Conservation (phyloP, 768 basidiomycete species). For the Phanerodontia chrysosporium region DNA sequence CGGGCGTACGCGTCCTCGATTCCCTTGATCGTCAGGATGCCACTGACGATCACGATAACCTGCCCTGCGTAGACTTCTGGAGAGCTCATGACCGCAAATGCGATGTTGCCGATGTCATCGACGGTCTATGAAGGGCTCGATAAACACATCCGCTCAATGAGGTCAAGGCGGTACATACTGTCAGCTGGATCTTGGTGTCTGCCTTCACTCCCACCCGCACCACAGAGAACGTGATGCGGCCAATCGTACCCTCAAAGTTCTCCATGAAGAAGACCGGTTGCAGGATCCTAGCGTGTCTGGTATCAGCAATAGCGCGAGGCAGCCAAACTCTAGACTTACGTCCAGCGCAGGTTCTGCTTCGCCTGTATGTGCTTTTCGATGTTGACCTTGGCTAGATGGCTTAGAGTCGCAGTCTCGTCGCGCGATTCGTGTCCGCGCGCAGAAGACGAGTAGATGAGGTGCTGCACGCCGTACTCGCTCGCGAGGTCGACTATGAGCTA, state of each 20-base stretch:
- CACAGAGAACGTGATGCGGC: conserved; percentile 31
- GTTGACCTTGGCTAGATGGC: conserved; percentile 30
- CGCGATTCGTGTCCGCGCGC: conserved; percentile 34
- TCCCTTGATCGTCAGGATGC: background rate
- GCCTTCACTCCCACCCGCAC: conserved; percentile 31
- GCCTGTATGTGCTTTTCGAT: conserved; percentile 34
- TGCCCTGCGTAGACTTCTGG: background rate
- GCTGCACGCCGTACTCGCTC: conserved; percentile 31
- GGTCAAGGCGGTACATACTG: conserved; percentile 25
- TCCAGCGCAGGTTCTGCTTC: conserved; percentile 31
- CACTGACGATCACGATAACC: background rate
- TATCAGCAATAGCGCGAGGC: background rate
- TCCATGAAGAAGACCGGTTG: conserved; percentile 43
- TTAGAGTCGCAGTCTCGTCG: conserved; percentile 19
- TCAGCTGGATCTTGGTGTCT: conserved; percentile 28
- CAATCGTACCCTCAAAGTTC: conserved; percentile 35
- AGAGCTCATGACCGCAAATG: background rate
- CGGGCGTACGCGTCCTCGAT: background rate
- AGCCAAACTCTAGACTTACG: conserved; percentile 33
- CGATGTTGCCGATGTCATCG: conserved; percentile 15
- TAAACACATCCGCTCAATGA: background rate
- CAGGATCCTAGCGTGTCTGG: conserved; percentile 29
- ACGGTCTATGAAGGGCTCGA: conserved; percentile 1
- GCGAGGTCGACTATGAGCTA: conserved; percentile 30
- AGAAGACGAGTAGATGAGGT: conserved; percentile 33